Base-by-base conservation (phyloP, 1,139 yeast genomes). In the Blastobotrys indianensis region DNA sequence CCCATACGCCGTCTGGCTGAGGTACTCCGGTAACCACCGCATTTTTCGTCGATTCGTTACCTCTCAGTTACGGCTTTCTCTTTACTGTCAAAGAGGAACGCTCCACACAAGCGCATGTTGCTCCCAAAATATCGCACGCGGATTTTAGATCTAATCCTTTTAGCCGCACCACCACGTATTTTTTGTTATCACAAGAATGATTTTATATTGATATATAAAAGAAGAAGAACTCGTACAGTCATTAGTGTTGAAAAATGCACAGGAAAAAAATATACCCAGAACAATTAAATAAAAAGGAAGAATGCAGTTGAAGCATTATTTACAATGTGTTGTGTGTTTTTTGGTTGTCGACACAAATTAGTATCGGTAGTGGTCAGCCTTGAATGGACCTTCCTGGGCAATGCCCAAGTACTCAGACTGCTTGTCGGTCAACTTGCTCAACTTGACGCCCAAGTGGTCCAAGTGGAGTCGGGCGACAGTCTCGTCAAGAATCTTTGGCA, bases 401-500 rank as follows among this genome's bases (percentile, higher is more conserved):
- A 92, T 75, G 68, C 94, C 94, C 72, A 94, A 84, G 85, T 92
- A 92, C 59, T 88, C 96, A 63, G 96, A 81, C 82, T 92, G 99
- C 60, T 72, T 87, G 46, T 70, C 62, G 59, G 92, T 70, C 70
- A 92, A 82, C 59, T 74, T 74, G 63, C 95, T 79, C 70, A 92
- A 84, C 73, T 79, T 80, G 63, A 82, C 98, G 71, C 94, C 95
- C 68, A 92, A 82, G 78, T 92, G 96, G 69, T 74, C 86, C 75
- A 92, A 85, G 77, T 92, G 99, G 72, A 90, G 85, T 70, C 86
- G 86, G 63, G 99, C 99, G 61, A 92, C 99, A 62, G 95, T 86
- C 80, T 92, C 99, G 72, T 92, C 99, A 74, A 92, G 82, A 66
- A 92, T 81, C 85, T 92, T 92, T 79, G 99, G 99, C 70, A 92